These are phyloP conservation scores for Hymenoscyphus scutula DNA, from an alignment of 2,329 filamentous ascomycete species.

Conservation along the genomic window DNA sequence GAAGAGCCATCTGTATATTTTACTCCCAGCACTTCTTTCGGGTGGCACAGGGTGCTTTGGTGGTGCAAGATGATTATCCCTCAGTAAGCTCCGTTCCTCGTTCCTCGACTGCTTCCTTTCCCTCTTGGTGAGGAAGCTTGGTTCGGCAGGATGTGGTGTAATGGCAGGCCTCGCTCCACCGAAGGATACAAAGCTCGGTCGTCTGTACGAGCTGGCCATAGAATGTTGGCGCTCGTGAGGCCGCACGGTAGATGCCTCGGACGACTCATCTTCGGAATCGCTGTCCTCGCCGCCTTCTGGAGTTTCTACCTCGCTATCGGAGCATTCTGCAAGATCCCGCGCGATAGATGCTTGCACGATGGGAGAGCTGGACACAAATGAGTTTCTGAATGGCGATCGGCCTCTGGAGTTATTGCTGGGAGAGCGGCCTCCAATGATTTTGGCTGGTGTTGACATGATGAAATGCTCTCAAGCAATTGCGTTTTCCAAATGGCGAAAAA, in stretches of 20 bases:
- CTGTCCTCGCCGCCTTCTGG: conserved; percentile 41
- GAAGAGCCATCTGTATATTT: conserved; percentile 45
- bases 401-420: conserved; percentile 23
- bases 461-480: conserved; percentile 5
- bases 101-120: conserved; percentile 57
- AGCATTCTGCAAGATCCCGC: conserved; percentile 63
- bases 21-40: conserved; percentile 39
- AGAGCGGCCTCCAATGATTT: conserved; percentile 23
- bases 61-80: conserved; percentile 64
- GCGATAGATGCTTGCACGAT: conserved; percentile 65
- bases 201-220: conserved; percentile 66
- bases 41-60: conserved; percentile 50
- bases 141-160: conserved; percentile 52
- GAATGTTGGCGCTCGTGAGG: conserved; percentile 43
- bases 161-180: conserved; percentile 70
- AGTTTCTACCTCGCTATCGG: conserved; percentile 51
- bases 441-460: conserved; percentile 32
- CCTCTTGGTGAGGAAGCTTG: conserved; percentile 47
- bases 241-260: conserved; percentile 37
- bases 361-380: conserved; percentile 59
- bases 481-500: background rate
- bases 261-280: conserved; percentile 42
- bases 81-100: conserved; percentile 59
- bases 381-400: conserved; percentile 40
- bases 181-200: conserved; percentile 73